Evolutionary conservation across 2,329 filamentous ascomycete genomes (phyloP).

Genomic region (Neocucurbitaria cava): DNA sequence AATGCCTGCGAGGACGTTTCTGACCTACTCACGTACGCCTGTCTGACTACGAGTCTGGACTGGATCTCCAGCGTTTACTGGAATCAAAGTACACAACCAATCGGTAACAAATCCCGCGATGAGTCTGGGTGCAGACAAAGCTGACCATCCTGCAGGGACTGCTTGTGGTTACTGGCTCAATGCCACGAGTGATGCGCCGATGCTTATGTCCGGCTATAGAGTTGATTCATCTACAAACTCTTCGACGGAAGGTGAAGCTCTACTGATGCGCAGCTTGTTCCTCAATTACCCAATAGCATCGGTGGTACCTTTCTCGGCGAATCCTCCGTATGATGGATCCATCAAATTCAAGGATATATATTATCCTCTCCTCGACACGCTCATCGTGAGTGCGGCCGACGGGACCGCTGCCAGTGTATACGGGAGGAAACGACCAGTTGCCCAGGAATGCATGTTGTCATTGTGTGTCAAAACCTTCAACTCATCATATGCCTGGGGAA

Average conservation of each 20-base stretch:
- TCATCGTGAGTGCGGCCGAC: slow-evolving; percentile 10
- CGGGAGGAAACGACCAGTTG: slow-evolving; percentile 6
- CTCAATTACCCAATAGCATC: slow-evolving; percentile 2
- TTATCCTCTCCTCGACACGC: slow-evolving; percentile 11
- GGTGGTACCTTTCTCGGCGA: not conserved
- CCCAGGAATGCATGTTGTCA: slow-evolving; percentile 25
- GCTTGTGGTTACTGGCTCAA: slow-evolving; percentile 36
- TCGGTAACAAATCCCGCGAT: slow-evolving; percentile 1
- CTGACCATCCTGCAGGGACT: slow-evolving; percentile 2
- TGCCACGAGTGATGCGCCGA: slow-evolving; percentile 12
- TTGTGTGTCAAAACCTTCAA: slow-evolving; percentile 34
- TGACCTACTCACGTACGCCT: slow-evolving; percentile 19
- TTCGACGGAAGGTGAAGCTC: slow-evolving; percentile 6
- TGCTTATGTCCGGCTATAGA: slow-evolving; percentile 24
- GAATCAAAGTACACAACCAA: not conserved
- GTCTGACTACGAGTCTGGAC: slow-evolving; percentile 13
- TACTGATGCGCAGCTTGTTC: slow-evolving; percentile 16
- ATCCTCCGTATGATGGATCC: slow-evolving; percentile 17
- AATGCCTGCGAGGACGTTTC: slow-evolving; percentile 25
- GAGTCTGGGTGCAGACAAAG: not conserved
- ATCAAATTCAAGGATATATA: slow-evolving; percentile 19
- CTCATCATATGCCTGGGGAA: slow-evolving; percentile 20
- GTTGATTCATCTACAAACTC: not conserved
- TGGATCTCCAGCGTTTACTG: slow-evolving; percentile 13
- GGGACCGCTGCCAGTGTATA: slow-evolving; percentile 11